These are phyloP conservation scores for Fistulifera solaris DNA, from an alignment of 108 stramenopile genomes.

Conservation along the genomic window DNA sequence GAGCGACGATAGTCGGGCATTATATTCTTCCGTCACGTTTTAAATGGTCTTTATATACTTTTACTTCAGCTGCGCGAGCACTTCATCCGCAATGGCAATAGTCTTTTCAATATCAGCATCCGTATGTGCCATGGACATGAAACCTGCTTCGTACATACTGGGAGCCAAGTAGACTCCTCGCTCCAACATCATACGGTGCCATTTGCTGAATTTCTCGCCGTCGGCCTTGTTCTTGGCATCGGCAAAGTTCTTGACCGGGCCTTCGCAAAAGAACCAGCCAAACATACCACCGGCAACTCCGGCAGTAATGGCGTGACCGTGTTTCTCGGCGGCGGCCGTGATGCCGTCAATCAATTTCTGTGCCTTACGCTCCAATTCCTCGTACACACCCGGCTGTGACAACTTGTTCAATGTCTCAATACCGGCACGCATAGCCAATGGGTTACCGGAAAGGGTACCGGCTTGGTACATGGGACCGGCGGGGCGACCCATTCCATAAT, in stretches of 20 bases:
- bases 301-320: slow-evolving; percentile 86
- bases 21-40: background rate
- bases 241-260: slow-evolving; percentile 89
- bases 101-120: slow-evolving; percentile 95
- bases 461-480: slow-evolving; percentile 99
- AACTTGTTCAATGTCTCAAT: slow-evolving; percentile 96
- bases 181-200: slow-evolving; percentile 98
- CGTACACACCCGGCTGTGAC: slow-evolving; percentile 71
- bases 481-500: slow-evolving; percentile 97
- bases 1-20: no score
- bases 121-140: slow-evolving; percentile 95
- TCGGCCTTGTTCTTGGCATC: slow-evolving; percentile 86
- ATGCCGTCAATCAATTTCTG: slow-evolving; percentile 87
- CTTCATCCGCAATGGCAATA: slow-evolving; percentile 94
- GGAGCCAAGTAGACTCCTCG: slow-evolving; percentile 96
- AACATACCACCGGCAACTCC: slow-evolving; percentile 95
- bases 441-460: slow-evolving; percentile 94
- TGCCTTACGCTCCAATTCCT: slow-evolving; percentile 87
- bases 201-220: slow-evolving; percentile 89
- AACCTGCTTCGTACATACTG: slow-evolving; percentile 96
- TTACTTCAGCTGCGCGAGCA: slow-evolving; percentile 81
- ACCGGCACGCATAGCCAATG: slow-evolving; percentile 96
- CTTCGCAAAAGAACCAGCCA: slow-evolving; percentile 94
- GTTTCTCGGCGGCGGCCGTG: slow-evolving; percentile 69
- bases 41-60: background rate